phyloP scores from a whole-genome alignment of 805 yeast genomes.

The Candida ovalis region DNA sequence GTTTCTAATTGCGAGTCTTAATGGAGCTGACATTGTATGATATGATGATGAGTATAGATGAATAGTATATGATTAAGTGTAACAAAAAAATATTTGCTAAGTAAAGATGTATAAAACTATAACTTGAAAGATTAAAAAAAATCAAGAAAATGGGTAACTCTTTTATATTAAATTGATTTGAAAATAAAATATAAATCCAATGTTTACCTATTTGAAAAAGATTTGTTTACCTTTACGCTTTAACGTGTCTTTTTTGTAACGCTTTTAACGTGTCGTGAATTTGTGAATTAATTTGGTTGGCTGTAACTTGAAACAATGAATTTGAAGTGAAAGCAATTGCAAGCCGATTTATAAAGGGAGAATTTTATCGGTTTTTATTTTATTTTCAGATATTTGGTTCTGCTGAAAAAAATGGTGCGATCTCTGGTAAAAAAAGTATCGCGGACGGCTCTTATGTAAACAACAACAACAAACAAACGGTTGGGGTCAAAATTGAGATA shows the following conservation, averaged over 20 bases:
- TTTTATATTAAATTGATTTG: background rate
- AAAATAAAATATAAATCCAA: background rate
- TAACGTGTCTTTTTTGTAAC: slow-evolving; percentile 3
- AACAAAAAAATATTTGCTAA: too few relatives aligned
- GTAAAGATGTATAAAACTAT: too few relatives aligned
- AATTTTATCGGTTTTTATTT: background rate
- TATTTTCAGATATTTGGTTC: background rate
- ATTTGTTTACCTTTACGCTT: slow-evolving; percentile 1
- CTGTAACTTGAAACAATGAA: background rate
- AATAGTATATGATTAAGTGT: too few relatives aligned
- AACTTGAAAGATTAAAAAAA: background rate
- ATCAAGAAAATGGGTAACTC: background rate
- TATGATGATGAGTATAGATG: background rate
- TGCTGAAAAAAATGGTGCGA: background rate
- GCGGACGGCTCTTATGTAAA: background rate
- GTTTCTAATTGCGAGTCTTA: slow-evolving; percentile 5
- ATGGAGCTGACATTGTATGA: slow-evolving; percentile 3
- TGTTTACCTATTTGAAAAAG: background rate
- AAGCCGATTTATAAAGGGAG: background rate
- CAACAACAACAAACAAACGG: background rate
- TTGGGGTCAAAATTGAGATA: background rate
- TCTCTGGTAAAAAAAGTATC: background rate
- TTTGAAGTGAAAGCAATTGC: background rate
- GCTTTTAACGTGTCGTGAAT: slow-evolving; percentile 2
- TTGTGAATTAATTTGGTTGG: background rate